Evolutionary conservation across 768 basidiomycete genomes (phyloP).

Genomic region (Lentinula sp.): DNA sequence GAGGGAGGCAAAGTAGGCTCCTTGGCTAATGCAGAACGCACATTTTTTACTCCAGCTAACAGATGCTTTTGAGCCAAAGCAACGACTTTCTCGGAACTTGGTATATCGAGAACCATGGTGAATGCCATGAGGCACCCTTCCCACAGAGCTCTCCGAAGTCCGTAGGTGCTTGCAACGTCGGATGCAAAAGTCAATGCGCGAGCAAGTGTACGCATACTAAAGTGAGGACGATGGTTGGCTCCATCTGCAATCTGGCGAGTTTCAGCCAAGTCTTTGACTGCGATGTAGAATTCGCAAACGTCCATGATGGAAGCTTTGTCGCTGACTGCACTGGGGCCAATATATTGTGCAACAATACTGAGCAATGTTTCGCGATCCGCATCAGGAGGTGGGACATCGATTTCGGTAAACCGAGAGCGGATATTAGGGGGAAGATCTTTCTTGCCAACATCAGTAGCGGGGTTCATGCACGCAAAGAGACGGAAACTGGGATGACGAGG

Average conservation of each 20-base stretch:
- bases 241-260: constrained; percentile 85
- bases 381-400: constrained; percentile 93
- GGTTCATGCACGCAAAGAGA: constrained; percentile 99
- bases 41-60: constrained; percentile 74
- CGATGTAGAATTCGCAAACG: constrained; percentile 83
- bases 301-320: constrained; percentile 88
- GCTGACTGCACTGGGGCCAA: constrained; percentile 74
- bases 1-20: constrained; percentile 52
- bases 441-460: constrained; percentile 97
- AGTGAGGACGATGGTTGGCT: constrained; percentile 88
- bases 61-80: constrained; percentile 72
- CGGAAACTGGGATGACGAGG: constrained; percentile 94
- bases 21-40: constrained; percentile 65
- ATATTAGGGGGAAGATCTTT: constrained; percentile 92
- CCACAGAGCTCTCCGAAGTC: constrained; percentile 84
- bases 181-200: constrained; percentile 88
- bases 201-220: constrained; percentile 92
- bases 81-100: constrained; percentile 63
- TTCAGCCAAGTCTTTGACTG: constrained; percentile 71
- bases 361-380: constrained; percentile 85
- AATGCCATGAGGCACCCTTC: constrained; percentile 98
- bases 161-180: constrained; percentile 70
- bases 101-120: constrained; percentile 84
- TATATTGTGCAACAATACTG: constrained; percentile 83
- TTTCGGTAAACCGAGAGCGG: constrained; percentile 88